phyloP scores from a whole-genome alignment of 148 eudicot species.

The Fallopia convolvulus region DNA sequence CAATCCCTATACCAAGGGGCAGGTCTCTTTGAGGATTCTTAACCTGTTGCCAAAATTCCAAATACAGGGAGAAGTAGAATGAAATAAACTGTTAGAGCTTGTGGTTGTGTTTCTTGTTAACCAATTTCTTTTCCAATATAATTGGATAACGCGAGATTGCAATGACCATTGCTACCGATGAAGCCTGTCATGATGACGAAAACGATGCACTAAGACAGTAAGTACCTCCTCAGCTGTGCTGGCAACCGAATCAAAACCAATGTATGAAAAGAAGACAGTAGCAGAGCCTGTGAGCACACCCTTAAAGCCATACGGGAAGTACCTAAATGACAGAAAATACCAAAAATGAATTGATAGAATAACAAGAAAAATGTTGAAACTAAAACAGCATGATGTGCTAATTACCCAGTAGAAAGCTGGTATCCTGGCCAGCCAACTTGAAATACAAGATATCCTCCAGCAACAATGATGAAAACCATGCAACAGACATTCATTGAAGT shows the following conservation, averaged over 20 bases:
- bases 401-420: conserved; percentile 45
- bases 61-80: background rate
- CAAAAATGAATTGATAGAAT: background rate
- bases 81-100: background rate
- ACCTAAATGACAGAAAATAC: conserved; percentile 19
- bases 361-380: background rate
- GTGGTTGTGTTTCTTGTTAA: background rate
- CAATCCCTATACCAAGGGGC: conserved; percentile 56
- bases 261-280: conserved; percentile 51
- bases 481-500: conserved; percentile 44
- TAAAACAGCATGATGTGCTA: background rate
- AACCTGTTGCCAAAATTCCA: conserved; percentile 27
- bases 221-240: conserved; percentile 60
- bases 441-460: conserved; percentile 50
- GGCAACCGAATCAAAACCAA: conserved; percentile 65
- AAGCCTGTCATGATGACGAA: no score
- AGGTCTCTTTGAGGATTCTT: conserved; percentile 59
- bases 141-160: background rate
- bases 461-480: conserved; percentile 44
- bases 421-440: conserved; percentile 57
- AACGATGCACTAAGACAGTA: no score
- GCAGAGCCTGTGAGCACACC: conserved; percentile 65
- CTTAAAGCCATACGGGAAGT: conserved; percentile 54
- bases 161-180: background rate
- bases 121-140: no score